Evolutionary conservation across 306 rosid species (phyloP).

Genomic region (Gillenia trifoliata): DNA sequence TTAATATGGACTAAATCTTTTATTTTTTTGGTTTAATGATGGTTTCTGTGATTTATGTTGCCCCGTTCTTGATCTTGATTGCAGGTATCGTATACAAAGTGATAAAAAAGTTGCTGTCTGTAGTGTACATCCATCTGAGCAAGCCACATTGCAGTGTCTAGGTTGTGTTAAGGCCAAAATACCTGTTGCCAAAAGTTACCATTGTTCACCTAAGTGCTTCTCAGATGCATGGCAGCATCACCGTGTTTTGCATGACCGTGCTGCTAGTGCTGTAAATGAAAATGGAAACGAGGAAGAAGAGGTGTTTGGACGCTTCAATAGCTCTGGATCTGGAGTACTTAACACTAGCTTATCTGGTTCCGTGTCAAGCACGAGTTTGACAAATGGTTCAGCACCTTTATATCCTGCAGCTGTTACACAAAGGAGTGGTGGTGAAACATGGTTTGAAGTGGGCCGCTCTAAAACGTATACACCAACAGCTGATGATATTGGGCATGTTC

Average conservation of each 20-base stretch:
- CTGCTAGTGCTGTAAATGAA: slow-evolving; percentile 84
- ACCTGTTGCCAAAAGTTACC: slow-evolving; percentile 84
- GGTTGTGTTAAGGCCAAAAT: slow-evolving; percentile 82
- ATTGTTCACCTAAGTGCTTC: slow-evolving; percentile 89
- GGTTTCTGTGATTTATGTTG: slow-evolving; percentile 14
- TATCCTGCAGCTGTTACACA: slow-evolving; percentile 75
- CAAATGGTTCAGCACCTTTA: slow-evolving; percentile 69
- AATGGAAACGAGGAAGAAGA: slow-evolving; percentile 89
- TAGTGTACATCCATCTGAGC: slow-evolving; percentile 94
- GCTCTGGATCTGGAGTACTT: slow-evolving; percentile 49
- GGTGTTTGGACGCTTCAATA: slow-evolving; percentile 71
- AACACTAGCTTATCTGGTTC: slow-evolving; percentile 55
- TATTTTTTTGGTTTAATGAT: background rate
- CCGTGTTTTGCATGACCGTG: slow-evolving; percentile 92
- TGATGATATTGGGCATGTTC: slow-evolving; percentile 89
- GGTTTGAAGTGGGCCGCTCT: slow-evolving; percentile 81
- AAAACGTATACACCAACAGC: slow-evolving; percentile 84
- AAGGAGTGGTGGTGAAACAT: slow-evolving; percentile 83
- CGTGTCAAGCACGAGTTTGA: slow-evolving; percentile 62
- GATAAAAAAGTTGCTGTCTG: slow-evolving; percentile 82
- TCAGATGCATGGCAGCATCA: slow-evolving; percentile 99
- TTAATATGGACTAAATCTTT: background rate
- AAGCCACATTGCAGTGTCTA: slow-evolving; percentile 86
- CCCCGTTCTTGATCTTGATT: slow-evolving; percentile 15
- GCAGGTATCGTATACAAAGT: slow-evolving; percentile 94